phyloP scores from a whole-genome alignment of 2,329 filamentous ascomycete species.

The Epichloe festucae region DNA sequence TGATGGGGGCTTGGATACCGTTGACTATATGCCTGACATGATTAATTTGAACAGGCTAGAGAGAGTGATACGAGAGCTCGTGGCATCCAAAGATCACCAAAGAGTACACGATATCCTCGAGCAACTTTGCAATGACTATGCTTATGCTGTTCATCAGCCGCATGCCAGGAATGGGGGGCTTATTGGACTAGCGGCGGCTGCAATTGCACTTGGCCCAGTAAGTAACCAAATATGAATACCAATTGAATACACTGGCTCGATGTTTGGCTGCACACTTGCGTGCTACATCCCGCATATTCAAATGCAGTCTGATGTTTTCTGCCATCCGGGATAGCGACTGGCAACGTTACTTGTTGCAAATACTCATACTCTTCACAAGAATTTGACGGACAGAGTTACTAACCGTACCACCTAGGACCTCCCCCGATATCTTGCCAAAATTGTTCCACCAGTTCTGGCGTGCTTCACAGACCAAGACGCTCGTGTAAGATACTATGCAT shows the following conservation, averaged over 20 bases:
- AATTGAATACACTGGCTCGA: not conserved
- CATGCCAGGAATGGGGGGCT: slow-evolving; percentile 96
- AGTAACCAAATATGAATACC: slow-evolving; percentile 22
- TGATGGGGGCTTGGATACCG: not conserved
- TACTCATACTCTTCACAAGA: not conserved
- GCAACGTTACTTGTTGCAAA: not conserved
- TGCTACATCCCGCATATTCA: not conserved
- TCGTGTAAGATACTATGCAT: slow-evolving; percentile 92
- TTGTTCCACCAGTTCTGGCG: slow-evolving; percentile 89
- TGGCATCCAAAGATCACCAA: slow-evolving; percentile 62
- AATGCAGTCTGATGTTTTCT: not conserved
- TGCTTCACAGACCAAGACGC: slow-evolving; percentile 99
- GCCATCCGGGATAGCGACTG: not conserved
- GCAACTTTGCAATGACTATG: slow-evolving; percentile 94
- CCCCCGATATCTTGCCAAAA: slow-evolving; percentile 79
- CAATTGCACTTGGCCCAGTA: slow-evolving; percentile 87
- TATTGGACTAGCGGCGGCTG: slow-evolving; percentile 88
- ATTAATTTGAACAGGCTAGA: slow-evolving; percentile 54
- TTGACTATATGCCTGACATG: slow-evolving; percentile 7
- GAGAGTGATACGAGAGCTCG: slow-evolving; percentile 74
- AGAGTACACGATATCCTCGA: slow-evolving; percentile 80
- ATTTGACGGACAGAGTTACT: not conserved
- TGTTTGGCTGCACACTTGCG: not conserved
- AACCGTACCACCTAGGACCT: slow-evolving; percentile 52
- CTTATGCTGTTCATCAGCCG: slow-evolving; percentile 91